phyloP scores from a whole-genome alignment of 768 basidiomycete genomes.

The Ramaria sp. region DNA sequence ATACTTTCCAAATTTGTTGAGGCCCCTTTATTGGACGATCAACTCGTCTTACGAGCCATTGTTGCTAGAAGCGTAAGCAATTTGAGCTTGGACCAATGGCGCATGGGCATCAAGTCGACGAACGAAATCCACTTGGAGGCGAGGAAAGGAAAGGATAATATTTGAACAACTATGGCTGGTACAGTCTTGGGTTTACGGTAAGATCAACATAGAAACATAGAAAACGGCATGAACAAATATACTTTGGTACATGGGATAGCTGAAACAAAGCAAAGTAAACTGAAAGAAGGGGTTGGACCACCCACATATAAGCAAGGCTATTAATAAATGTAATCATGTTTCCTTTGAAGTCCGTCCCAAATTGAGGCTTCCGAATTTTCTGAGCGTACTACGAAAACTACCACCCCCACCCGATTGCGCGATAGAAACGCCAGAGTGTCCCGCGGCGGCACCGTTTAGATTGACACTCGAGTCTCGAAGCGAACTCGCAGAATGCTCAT shows the following conservation, averaged over 20 bases:
- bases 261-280: background rate
- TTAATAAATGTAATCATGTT: slow-evolving; percentile 12
- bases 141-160: too few relatives aligned
- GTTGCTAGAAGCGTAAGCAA: background rate
- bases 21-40: slow-evolving; percentile 2
- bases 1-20: slow-evolving; percentile 5
- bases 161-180: background rate
- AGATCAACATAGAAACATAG: background rate
- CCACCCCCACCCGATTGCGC: slow-evolving; percentile 55
- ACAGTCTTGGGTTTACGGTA: background rate
- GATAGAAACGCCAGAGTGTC: slow-evolving; percentile 44
- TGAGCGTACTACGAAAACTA: slow-evolving; percentile 51
- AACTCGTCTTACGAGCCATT: slow-evolving; percentile 3
- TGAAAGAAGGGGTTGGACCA: background rate
- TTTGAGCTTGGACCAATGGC: slow-evolving; percentile 2
- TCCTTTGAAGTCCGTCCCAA: slow-evolving; percentile 42
- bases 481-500: slow-evolving; percentile 54
- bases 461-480: slow-evolving; percentile 70
- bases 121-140: background rate
- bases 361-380: slow-evolving; percentile 65
- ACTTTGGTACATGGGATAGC: background rate
- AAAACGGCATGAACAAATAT: background rate
- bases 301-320: background rate
- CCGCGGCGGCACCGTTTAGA: slow-evolving; percentile 38
- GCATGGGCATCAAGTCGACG: background rate